Percentiles rank a stretch among this genome's conserved stretches.
Evolutionary conservation across 768 basidiomycete genomes (phyloP).

Genomic region (Gloeostereum incarnatum): DNA sequence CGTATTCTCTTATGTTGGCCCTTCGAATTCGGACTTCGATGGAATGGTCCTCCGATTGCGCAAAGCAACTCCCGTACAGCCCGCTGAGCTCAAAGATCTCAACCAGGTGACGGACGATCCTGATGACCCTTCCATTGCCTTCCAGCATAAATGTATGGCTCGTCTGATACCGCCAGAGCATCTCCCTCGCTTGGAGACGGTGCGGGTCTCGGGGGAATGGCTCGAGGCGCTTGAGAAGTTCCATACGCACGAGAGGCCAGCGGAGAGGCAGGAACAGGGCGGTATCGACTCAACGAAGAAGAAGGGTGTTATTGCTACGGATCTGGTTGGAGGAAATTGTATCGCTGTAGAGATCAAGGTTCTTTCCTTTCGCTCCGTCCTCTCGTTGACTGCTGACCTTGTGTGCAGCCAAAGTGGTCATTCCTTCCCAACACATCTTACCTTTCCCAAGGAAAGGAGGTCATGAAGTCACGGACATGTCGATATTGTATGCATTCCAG

Average conservation of each 20-base stretch:
- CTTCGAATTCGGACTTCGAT: slow-evolving; percentile 36
- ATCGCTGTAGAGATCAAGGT: slow-evolving; percentile 93
- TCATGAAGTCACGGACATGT: slow-evolving; percentile 65
- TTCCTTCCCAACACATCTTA: slow-evolving; percentile 65
- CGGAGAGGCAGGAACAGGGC: slow-evolving; percentile 43
- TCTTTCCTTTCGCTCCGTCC: slow-evolving; percentile 6
- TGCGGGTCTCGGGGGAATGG: slow-evolving; percentile 47
- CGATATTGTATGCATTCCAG: slow-evolving; percentile 83
- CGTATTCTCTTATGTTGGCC: slow-evolving; percentile 76
- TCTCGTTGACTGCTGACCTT: slow-evolving; percentile 2
- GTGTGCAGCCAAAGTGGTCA: slow-evolving; percentile 87
- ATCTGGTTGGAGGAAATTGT: slow-evolving; percentile 59
- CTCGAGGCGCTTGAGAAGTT: slow-evolving; percentile 37
- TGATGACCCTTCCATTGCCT: slow-evolving; percentile 36
- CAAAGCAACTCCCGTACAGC: slow-evolving; percentile 31
- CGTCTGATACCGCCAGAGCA: slow-evolving; percentile 51
- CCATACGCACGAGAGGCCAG: slow-evolving; percentile 45
- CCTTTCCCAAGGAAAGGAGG: slow-evolving; percentile 48
- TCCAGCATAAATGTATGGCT: slow-evolving; percentile 56
- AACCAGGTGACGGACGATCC: slow-evolving; percentile 24
- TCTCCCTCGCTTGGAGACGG: slow-evolving; percentile 48
- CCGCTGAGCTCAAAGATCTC: slow-evolving; percentile 27
- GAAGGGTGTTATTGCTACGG: slow-evolving; percentile 69
- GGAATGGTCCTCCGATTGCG: slow-evolving; percentile 71
- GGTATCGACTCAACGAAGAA: slow-evolving; percentile 43